Percentiles rank a stretch among this genome's conserved stretches.
phyloP scores from a whole-genome alignment of 2,329 filamentous ascomycete genomes.

The Trichoderma asperellum region DNA sequence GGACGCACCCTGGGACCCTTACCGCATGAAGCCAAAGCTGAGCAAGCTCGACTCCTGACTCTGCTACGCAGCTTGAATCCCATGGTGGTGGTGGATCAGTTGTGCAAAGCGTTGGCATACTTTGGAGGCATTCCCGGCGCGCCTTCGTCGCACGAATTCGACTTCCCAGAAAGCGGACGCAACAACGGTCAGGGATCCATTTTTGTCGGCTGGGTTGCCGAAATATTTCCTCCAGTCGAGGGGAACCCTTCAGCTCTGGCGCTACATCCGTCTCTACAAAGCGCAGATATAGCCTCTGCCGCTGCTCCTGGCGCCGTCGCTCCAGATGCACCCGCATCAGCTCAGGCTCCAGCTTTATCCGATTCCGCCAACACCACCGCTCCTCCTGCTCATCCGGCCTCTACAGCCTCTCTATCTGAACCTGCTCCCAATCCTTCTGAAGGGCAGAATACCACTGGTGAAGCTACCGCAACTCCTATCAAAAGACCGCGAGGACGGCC shows the following conservation, averaged over 20 bases:
- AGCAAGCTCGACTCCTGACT: constrained; percentile 63
- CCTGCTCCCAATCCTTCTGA: background rate
- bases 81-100: constrained; percentile 61
- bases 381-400: background rate
- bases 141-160: constrained; percentile 54
- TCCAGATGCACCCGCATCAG: background rate
- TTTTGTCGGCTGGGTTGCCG: constrained; percentile 65
- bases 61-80: constrained; percentile 61
- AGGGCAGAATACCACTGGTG: background rate
- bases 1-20: constrained; percentile 29
- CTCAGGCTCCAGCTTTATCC: constrained; percentile 3
- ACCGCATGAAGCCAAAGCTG: constrained; percentile 57
- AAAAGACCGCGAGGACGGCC: constrained; percentile 58
- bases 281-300: constrained; percentile 1
- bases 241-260: constrained; percentile 25
- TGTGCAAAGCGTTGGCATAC: constrained; percentile 65
- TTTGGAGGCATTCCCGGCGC: constrained; percentile 64
- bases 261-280: constrained; percentile 21
- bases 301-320: background rate
- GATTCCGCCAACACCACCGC: constrained; percentile 1
- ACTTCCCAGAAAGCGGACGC: constrained; percentile 60
- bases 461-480: constrained; percentile 26
- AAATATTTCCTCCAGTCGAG: constrained; percentile 60
- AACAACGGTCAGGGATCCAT: constrained; percentile 61
- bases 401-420: background rate